Conservation (phyloP, 1,284 basidiomycete genomes). For the Kwoniella shivajii region DNA sequence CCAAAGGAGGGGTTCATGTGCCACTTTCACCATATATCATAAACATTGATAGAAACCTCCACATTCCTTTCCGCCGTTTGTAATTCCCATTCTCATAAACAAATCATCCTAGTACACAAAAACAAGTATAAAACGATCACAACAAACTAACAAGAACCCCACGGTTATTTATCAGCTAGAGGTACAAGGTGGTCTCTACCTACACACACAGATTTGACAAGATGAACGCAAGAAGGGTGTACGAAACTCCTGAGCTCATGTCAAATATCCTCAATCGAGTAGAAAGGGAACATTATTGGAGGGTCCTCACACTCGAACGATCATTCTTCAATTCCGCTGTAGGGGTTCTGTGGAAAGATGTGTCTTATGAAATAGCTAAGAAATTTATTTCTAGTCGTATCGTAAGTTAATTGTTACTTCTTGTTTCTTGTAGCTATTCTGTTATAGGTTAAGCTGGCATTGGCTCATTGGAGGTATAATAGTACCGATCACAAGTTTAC, state of each 20-base stretch:
- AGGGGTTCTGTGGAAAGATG: conserved; percentile 4
- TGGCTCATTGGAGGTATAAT: neutral
- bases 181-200: too few species aligned
- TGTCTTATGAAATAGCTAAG: conserved; percentile 3
- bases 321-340: conserved; percentile 3
- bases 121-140: too few species aligned
- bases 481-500: neutral
- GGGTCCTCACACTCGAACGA: conserved; percentile 4
- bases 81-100: too few species aligned
- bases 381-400: neutral
- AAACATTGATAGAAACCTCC: too few species aligned
- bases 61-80: too few species aligned
- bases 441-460: neutral
- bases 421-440: neutral
- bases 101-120: too few species aligned
- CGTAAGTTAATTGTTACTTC: neutral
- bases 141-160: too few species aligned
- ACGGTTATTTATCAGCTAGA: too few species aligned
- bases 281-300: neutral
- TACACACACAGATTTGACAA: too few species aligned
- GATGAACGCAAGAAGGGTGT: conserved; percentile 5
- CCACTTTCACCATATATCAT: too few species aligned
- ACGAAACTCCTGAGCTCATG: conserved; percentile 8
- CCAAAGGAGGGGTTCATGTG: too few species aligned
- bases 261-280: neutral